Conservation (phyloP, 2,329 filamentous ascomycete species). For the Colletotrichum tropicicola region DNA sequence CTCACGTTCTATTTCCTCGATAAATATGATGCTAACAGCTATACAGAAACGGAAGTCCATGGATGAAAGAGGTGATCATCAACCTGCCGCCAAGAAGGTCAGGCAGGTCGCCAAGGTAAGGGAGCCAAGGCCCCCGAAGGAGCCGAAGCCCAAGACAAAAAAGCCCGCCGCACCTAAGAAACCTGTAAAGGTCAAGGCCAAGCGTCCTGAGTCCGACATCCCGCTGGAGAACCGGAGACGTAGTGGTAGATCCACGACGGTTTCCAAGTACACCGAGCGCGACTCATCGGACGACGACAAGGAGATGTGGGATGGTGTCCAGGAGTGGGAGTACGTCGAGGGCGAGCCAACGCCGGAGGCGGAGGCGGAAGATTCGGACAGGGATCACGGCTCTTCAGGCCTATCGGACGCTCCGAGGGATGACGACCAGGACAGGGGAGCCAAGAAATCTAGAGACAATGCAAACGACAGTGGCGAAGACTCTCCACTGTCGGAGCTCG, state of each 20-base stretch:
- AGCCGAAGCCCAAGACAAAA: slow-evolving; percentile 40
- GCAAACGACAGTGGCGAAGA: slow-evolving; percentile 29
- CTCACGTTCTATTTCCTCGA: background rate
- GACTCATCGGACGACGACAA: slow-evolving; percentile 67
- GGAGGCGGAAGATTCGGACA: slow-evolving; percentile 35
- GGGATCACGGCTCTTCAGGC: slow-evolving; percentile 9
- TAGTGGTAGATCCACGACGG: slow-evolving; percentile 54
- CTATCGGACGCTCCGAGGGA: slow-evolving; percentile 19
- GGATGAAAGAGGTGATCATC: slow-evolving; percentile 58
- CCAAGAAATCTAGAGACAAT: slow-evolving; percentile 25
- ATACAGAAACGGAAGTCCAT: slow-evolving; percentile 66
- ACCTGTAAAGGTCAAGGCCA: slow-evolving; percentile 35
- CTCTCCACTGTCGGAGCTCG: slow-evolving; percentile 19
- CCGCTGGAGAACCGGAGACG: slow-evolving; percentile 58
- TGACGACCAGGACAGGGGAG: slow-evolving; percentile 29
- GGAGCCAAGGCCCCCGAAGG: slow-evolving; percentile 27
- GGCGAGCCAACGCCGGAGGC: slow-evolving; percentile 37
- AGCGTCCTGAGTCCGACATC: slow-evolving; percentile 35
- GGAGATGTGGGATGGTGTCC: slow-evolving; percentile 69
- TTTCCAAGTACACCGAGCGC: slow-evolving; percentile 63
- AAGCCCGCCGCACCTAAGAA: slow-evolving; percentile 36
- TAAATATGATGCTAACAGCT: slow-evolving; percentile 34
- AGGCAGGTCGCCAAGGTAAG: slow-evolving; percentile 46
- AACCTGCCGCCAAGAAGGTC: slow-evolving; percentile 51
- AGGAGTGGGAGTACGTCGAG: slow-evolving; percentile 65